phyloP scores from a whole-genome alignment of 2,329 filamentous ascomycete genomes.

The Plenodomus biglobosus region DNA sequence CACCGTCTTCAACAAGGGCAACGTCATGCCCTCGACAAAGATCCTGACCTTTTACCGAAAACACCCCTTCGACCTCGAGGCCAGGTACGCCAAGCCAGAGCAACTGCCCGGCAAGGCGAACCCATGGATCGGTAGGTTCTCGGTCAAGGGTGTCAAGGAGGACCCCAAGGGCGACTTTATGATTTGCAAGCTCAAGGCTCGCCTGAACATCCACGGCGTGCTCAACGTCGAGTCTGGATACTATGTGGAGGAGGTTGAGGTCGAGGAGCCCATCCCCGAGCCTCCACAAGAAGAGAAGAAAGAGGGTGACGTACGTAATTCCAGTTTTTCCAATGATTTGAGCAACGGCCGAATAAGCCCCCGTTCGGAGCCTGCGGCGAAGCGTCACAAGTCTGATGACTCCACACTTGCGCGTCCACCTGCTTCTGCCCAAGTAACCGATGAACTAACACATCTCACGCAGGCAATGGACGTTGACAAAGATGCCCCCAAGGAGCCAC shows the following conservation, averaged over 20 bases:
- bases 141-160: conserved; percentile 94
- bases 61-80: conserved; percentile 94
- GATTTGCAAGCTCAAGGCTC: conserved; percentile 99
- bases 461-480: conserved; percentile 47
- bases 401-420: conserved; percentile 30
- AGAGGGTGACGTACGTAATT: conserved; percentile 70
- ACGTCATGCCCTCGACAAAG: conserved; percentile 96
- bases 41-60: conserved; percentile 99
- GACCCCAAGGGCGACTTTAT: conserved; percentile 96
- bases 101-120: conserved; percentile 83
- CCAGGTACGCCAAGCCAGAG: conserved; percentile 86
- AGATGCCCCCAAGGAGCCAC: conserved; percentile 52
- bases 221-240: conserved; percentile 96
- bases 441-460: conserved; percentile 31
- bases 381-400: conserved; percentile 35
- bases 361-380: conserved; percentile 29
- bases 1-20: conserved; percentile 96
- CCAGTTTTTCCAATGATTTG: conserved; percentile 23
- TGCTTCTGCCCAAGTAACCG: conserved; percentile 23
- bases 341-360: conserved; percentile 24
- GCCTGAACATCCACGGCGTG: conserved; percentile 93
- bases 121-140: conserved; percentile 96
- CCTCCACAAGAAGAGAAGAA: conserved; percentile 59
- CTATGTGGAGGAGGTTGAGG: conserved; percentile 96
- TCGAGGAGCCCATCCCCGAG: conserved; percentile 86